Evolutionary conservation across 1,139 yeast species (phyloP).

Genomic region (Kodamaea alishanica): DNA sequence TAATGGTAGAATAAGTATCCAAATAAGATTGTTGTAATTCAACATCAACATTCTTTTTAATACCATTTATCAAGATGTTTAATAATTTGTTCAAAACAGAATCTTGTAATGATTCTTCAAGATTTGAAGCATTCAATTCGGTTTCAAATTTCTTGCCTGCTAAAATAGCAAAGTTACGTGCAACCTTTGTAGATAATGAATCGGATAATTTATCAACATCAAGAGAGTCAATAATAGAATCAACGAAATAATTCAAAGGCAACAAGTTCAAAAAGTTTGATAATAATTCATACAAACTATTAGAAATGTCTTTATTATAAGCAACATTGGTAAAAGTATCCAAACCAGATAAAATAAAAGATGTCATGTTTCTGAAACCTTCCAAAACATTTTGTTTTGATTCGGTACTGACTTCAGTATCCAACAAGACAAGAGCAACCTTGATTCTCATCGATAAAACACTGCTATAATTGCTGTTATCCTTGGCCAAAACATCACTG

Average conservation of each 20-base stretch:
- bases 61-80: slow-evolving; percentile 46
- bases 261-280: slow-evolving; percentile 62
- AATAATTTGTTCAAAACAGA: slow-evolving; percentile 45
- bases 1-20: slow-evolving; percentile 62
- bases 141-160: slow-evolving; percentile 67
- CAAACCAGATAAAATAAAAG: slow-evolving; percentile 34
- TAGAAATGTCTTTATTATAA: slow-evolving; percentile 19
- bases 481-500: slow-evolving; percentile 41
- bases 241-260: slow-evolving; percentile 71
- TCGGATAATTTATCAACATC: slow-evolving; percentile 42
- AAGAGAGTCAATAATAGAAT: slow-evolving; percentile 57
- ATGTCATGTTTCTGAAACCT: slow-evolving; percentile 43
- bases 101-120: slow-evolving; percentile 40
- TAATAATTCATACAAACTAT: slow-evolving; percentile 45
- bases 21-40: slow-evolving; percentile 65
- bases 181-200: slow-evolving; percentile 34
- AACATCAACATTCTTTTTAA: slow-evolving; percentile 35
- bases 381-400: slow-evolving; percentile 31
- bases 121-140: slow-evolving; percentile 42
- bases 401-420: slow-evolving; percentile 31
- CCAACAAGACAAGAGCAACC: slow-evolving; percentile 54
- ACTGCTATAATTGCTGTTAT: slow-evolving; percentile 41
- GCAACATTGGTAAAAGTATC: slow-evolving; percentile 26
- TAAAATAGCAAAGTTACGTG: slow-evolving; percentile 54
- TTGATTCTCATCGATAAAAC: slow-evolving; percentile 50